Evolutionary conservation across 371 early-diverging fungal species (phyloP).

Genomic region (Zopfochytrium polystomum): DNA sequence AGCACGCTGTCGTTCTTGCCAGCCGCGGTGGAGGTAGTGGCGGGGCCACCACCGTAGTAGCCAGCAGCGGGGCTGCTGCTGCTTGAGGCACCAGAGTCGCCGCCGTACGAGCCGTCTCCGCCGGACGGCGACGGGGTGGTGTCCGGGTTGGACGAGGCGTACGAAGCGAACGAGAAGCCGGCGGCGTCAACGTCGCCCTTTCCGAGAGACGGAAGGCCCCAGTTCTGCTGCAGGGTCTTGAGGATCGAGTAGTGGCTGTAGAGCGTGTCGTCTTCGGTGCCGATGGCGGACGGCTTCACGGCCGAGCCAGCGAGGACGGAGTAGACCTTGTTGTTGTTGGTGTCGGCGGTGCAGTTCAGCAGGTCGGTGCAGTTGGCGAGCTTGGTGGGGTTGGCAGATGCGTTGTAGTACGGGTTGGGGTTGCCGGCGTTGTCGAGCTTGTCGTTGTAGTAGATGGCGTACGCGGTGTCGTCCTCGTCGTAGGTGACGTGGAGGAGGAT

Average conservation of each 20-base stretch:
- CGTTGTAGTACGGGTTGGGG: not conserved
- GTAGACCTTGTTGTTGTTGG: slow-evolving; percentile 8
- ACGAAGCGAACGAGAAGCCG: too few species aligned
- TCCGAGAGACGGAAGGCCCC: slow-evolving; percentile 4
- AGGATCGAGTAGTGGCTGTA: slow-evolving; percentile 15
- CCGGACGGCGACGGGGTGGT: too few species aligned
- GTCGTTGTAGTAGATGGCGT: not conserved
- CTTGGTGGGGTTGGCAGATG: too few species aligned
- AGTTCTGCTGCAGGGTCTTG: slow-evolving; percentile 9
- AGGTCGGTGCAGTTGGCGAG: too few species aligned
- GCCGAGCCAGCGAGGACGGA: slow-evolving; percentile 12
- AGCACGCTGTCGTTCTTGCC: too few species aligned
- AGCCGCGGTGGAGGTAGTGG: too few species aligned
- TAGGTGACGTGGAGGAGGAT: slow-evolving; percentile 58
- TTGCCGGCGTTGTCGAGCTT: slow-evolving; percentile 6
- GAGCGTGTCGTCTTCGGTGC: not conserved
- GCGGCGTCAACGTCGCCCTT: slow-evolving; percentile 2
- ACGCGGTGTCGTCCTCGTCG: slow-evolving; percentile 40
- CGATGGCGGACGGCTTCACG: slow-evolving; percentile 5
- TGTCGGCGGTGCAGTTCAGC: too few species aligned
- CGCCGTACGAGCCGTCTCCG: too few species aligned
- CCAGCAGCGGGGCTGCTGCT: too few species aligned
- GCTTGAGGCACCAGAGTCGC: too few species aligned
- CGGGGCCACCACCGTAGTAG: too few species aligned
- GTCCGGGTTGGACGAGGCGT: too few species aligned